phyloP scores from a whole-genome alignment of 192 early-diverging fungal genomes.

The Oehlia diaphana region DNA sequence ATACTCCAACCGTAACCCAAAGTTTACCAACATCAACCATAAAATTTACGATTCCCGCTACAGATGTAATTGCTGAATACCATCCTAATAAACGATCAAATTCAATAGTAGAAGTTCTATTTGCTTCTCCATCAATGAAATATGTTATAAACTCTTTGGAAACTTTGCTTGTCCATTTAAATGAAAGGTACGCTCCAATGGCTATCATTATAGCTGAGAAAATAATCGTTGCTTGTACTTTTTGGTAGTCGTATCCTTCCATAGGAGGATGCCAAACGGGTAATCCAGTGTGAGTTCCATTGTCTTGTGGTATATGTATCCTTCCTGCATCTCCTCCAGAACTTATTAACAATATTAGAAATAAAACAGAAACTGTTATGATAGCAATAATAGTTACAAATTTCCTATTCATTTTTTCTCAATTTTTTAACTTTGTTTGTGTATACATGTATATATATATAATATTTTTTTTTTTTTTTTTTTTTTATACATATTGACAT shows the following conservation, averaged over 20 bases:
- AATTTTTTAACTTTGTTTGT: too few relatives aligned
- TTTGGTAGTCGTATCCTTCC: neutral
- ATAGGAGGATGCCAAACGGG: slow-evolving; percentile 7
- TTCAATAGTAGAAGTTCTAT: slow-evolving; percentile 18
- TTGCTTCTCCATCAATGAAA: neutral
- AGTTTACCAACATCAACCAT: slow-evolving; percentile 43
- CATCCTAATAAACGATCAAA: slow-evolving; percentile 33
- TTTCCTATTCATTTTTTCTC: too few relatives aligned
- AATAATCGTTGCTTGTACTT: neutral
- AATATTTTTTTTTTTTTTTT: too few relatives aligned
- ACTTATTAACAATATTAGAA: too few relatives aligned
- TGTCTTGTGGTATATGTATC: neutral
- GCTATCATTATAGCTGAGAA: neutral
- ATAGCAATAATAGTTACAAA: too few relatives aligned
- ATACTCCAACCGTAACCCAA: slow-evolving; percentile 31
- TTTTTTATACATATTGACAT: too few relatives aligned
- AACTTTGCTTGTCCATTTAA: neutral
- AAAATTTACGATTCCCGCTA: slow-evolving; percentile 31
- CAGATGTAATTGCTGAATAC: slow-evolving; percentile 33
- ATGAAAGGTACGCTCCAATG: neutral
- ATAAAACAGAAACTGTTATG: too few relatives aligned
- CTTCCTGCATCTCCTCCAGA: too few relatives aligned
- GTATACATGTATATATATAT: too few relatives aligned
- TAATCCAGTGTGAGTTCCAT: neutral
- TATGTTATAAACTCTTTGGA: neutral